Base-by-base conservation (phyloP, 2,329 filamentous ascomycete genomes). In the Aspergillus clavatus region DNA sequence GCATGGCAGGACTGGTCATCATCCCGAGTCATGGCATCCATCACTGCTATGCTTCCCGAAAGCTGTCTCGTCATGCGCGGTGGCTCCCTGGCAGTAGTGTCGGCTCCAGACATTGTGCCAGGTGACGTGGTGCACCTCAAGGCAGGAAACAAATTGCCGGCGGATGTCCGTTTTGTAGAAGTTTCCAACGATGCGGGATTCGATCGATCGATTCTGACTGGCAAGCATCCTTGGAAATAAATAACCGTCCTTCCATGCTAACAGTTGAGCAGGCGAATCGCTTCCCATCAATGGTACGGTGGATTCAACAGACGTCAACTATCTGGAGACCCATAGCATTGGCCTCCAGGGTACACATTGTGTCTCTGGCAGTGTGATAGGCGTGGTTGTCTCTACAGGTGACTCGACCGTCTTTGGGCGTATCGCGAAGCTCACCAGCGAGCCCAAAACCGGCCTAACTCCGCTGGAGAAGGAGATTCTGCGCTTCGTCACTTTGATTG, bases 341-440 rank as follows among this genome's bases (percentile, higher is more conserved):
- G 86, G 85, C 18, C 74, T 90, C 7, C 85, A 89, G 60, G 86
- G 87, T n/a, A 89, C 86, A 0, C 84, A 89, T 57, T 89, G 85
- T 54, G 80, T 86, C 3, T 82, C 81, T 5, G 86, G 86, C 3
- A 81, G 72, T 18, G 82, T 79, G 41, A 71, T 77, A 11, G 86
- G 83, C 14, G 67, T 89, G 7, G 83, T 87, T 2, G 81, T 90
- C 8, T 80, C 81, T 1, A 89, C 82, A 0, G 86, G 85, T 7
- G 83, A 88, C 60, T 72, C 70, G 11, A 89, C 86, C 0, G 82
- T 90, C 18, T 89, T 90, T 63, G 86, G 86, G 7, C 79, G 82
- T 38, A 86, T 90, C 53, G 85, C 86, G 1, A 81, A 82, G 52
- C 70, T 89, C 40, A 87, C 86, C 0, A 86, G 80, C 40, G 76